Evolutionary conservation across 2,329 filamentous ascomycete species (phyloP), one percentile per base, ranked within the genome.

Genomic region (Akanthomyces lecanii): DNA sequence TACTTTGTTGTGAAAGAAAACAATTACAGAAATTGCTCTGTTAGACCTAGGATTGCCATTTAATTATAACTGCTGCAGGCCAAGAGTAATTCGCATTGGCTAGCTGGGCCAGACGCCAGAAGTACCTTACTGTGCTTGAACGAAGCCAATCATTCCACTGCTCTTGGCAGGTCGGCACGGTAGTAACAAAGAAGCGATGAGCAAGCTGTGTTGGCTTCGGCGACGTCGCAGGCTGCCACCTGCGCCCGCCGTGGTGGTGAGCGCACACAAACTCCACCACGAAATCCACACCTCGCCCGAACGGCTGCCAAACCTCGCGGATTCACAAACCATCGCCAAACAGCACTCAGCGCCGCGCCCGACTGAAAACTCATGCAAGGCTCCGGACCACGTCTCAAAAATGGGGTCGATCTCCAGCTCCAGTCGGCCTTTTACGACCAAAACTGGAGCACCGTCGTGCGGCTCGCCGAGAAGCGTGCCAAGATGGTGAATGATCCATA

Each of bases 401-500:
- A 77, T 69, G 81, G 77, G 65, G 79, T 83, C 58, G 81, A 84
- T 66, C 74, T 82, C 57, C 80, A 83, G 74, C 76, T 87, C 11
- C 81, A 85, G 73, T 77, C 78, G 16, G 82, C 82, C 59, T 87
- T 84, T 63, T 75, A 77, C 47, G 81, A 84, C 61, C 76, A 79
- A 58, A 83, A 82, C 71, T 87, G 83, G 84, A 67, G 75, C 21
- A 73, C 74, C 18, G 82, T 79, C 60, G 74, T 80, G 30, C 81
- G 79, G 33, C 75, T 85, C 16, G 83, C 84, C 16, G 80, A 82
- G 65, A 81, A 83, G 71, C 76, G 81, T 33, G 74, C 76, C 63
- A 79, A 78, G 66, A 71, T 75, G 1, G 76, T 76, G 48, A 82
- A 83, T 58, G 83, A 85, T 48, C 75, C 80, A 8, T 86, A 86